These are phyloP conservation scores for Ligustrum vulgare DNA, from an alignment of 257 asterid species.

Conservation along the genomic window DNA sequence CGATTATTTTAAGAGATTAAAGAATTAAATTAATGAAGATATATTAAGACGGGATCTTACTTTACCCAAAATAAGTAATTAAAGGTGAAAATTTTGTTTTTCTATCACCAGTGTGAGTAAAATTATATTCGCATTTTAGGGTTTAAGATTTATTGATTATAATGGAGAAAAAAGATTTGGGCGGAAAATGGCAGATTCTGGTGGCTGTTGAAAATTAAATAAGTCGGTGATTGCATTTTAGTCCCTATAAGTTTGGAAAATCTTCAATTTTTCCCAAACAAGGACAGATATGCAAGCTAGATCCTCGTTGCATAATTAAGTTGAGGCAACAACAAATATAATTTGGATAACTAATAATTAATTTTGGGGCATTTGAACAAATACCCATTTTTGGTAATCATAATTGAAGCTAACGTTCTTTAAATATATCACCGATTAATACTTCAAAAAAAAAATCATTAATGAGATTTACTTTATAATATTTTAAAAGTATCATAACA, in stretches of 20 bases:
- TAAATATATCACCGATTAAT: too few species aligned
- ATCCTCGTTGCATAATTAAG: too few species aligned
- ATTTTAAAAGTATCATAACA: too few species aligned
- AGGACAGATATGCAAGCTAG: too few species aligned
- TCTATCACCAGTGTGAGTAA: neutral
- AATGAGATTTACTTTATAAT: too few species aligned
- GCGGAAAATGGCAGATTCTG: slow-evolving; percentile 20
- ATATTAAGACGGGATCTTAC: neutral
- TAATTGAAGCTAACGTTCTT: too few species aligned
- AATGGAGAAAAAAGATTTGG: slow-evolving; percentile 20
- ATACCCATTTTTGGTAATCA: too few species aligned
- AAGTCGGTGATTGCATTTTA: slow-evolving; percentile 17
- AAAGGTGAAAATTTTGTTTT: neutral
- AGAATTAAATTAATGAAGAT: neutral
- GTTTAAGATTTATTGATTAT: slow-evolving; percentile 10
- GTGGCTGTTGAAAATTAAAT: slow-evolving; percentile 3
- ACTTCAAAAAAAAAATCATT: too few species aligned
- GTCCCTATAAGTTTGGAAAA: neutral
- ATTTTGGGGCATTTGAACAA: too few species aligned
- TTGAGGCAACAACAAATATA: too few species aligned
- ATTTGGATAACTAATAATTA: too few species aligned
- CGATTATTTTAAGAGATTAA: neutral
- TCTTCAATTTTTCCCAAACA: neutral
- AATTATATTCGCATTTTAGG: neutral
- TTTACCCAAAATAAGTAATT: neutral